These are phyloP conservation scores for Aspergillus persii DNA, from an alignment of 2,329 filamentous ascomycete species.

Conservation along the genomic window DNA sequence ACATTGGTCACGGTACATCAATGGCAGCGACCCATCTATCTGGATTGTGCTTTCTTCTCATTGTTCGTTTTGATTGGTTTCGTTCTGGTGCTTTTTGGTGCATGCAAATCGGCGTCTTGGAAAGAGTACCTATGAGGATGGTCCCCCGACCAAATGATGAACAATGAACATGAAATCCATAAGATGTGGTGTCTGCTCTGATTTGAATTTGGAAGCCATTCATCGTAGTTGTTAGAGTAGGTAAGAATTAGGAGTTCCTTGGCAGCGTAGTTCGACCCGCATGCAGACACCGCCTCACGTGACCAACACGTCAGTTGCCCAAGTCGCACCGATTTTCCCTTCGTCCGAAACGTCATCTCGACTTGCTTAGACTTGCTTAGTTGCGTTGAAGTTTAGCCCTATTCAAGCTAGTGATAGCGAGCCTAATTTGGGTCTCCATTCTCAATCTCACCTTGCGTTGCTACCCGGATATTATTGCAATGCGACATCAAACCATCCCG, in stretches of 20 bases:
- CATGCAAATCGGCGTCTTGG: conserved; percentile 16
- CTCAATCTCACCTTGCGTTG: background rate
- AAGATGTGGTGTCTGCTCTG: conserved; percentile 1
- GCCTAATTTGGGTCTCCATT: background rate
- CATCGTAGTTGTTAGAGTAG: background rate
- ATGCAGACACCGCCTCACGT: background rate
- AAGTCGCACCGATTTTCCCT: conserved; percentile 17
- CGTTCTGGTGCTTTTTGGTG: conserved; percentile 8
- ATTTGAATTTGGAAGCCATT: background rate
- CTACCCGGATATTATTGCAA: background rate
- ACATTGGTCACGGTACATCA: conserved; percentile 8
- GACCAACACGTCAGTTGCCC: background rate
- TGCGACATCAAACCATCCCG: background rate
- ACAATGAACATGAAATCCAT: conserved; percentile 16
- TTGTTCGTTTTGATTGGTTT: conserved; percentile 9
- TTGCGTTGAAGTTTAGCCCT: background rate
- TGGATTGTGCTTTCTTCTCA: conserved; percentile 9
- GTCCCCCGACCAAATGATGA: conserved; percentile 5
- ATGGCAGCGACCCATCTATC: conserved; percentile 18
- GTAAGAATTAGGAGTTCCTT: no score
- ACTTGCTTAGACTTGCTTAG: background rate
- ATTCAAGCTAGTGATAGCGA: background rate
- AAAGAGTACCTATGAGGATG: conserved; percentile 12
- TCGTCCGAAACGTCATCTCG: conserved; percentile 33
- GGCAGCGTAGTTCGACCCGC: no score